Percentiles rank a stretch among this genome's conserved stretches.
phyloP scores from a whole-genome alignment of 2,329 filamentous ascomycete genomes.

The Colletotrichum sp. region DNA sequence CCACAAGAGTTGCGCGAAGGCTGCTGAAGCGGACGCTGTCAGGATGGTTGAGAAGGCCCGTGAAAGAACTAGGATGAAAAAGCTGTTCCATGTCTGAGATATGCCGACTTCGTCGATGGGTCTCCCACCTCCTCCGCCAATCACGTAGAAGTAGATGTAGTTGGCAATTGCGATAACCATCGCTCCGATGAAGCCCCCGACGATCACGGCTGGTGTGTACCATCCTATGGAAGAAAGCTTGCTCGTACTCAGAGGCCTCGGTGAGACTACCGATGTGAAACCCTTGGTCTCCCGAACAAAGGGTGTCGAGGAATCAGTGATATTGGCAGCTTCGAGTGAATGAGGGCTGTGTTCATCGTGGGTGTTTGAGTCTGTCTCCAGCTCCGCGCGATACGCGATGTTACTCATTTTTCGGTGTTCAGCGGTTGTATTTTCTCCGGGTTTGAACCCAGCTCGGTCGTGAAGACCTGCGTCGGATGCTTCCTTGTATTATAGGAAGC shows the following conservation, averaged over 20 bases:
- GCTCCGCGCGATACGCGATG: background rate
- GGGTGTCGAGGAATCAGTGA: background rate
- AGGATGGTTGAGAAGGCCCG: background rate
- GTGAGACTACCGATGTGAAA: background rate
- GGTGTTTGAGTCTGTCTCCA: background rate
- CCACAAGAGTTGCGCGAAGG: background rate
- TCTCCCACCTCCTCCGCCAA: background rate
- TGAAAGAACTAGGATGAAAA: background rate
- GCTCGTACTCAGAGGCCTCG: background rate
- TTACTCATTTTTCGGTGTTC: background rate
- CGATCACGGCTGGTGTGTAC: background rate
- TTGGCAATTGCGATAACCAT: background rate
- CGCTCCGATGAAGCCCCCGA: background rate
- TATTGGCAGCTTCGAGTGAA: background rate
- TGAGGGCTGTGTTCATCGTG: background rate
- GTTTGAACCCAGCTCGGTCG: background rate
- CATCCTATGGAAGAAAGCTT: background rate
- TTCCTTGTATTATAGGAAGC: background rate
- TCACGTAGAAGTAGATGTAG: background rate
- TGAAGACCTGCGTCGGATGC: background rate
- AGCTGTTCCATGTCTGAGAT: background rate
- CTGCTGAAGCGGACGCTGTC: background rate
- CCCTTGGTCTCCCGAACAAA: background rate
- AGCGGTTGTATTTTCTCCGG: accelerated
- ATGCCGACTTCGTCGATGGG: background rate